These are phyloP conservation scores for Phalaenopsis hybrid DNA, from an alignment of 116 monocot species.

Conservation along the genomic window DNA sequence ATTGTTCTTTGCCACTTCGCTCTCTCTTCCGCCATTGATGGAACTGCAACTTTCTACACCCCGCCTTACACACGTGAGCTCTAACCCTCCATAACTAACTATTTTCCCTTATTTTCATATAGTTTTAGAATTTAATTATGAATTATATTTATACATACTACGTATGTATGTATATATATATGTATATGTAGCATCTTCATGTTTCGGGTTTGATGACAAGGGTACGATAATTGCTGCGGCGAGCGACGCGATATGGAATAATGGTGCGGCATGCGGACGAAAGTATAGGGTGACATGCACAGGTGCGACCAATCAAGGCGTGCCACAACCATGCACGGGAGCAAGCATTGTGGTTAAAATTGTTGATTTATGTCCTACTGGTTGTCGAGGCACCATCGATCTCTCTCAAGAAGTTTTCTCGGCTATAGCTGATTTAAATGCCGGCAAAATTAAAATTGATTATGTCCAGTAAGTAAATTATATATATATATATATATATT, in stretches of 20 bases:
- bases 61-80: constrained; percentile 15
- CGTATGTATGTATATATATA: background rate
- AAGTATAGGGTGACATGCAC: constrained; percentile 26
- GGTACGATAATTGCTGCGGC: constrained; percentile 54
- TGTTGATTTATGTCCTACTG: constrained; percentile 41
- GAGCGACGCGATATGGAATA: constrained; percentile 39
- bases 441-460: constrained; percentile 34
- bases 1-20: background rate
- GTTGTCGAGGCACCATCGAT: constrained; percentile 39
- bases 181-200: constrained; percentile 30
- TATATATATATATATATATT: too few species aligned
- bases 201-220: constrained; percentile 27
- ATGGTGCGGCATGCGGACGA: constrained; percentile 29
- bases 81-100: background rate
- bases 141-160: background rate
- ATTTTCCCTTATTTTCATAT: background rate
- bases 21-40: constrained; percentile 2
- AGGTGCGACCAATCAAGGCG: constrained; percentile 20
- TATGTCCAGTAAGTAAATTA: constrained; percentile 8
- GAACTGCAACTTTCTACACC: constrained; percentile 22
- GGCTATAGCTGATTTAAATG: constrained; percentile 23
- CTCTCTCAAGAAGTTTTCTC: constrained; percentile 46
- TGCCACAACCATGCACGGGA: constrained; percentile 18
- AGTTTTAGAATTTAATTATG: too few species aligned
- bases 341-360: constrained; percentile 32